Percentiles rank a stretch among this genome's conserved stretches.
Conservation (phyloP, 2,329 filamentous ascomycete species). For the Microascus cirrosus region DNA sequence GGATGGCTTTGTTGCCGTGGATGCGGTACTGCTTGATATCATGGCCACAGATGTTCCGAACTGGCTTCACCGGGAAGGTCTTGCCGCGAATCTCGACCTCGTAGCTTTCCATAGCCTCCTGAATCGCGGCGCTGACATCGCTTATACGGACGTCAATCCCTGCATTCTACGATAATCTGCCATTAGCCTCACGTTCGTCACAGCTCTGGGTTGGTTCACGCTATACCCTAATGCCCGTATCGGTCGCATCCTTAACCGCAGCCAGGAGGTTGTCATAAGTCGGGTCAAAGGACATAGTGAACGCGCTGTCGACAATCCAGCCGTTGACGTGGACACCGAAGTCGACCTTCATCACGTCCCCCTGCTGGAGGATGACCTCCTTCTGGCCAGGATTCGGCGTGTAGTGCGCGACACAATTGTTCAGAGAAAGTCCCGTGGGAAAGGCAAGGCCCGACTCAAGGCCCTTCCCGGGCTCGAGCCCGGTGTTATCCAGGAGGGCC, state of each 20-base stretch:
- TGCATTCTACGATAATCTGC: constrained; percentile 35
- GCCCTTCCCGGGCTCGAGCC: constrained; percentile 67
- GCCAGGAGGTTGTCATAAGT: constrained; percentile 63
- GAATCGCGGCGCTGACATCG: constrained; percentile 60
- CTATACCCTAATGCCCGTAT: constrained; percentile 61
- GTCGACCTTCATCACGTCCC: constrained; percentile 74
- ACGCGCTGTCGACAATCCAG: constrained; percentile 69
- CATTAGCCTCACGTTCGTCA: neutral
- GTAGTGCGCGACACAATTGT: constrained; percentile 79
- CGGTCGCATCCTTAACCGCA: constrained; percentile 65
- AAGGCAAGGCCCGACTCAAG: constrained; percentile 76
- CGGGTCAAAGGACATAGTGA: constrained; percentile 65
- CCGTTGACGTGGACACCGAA: constrained; percentile 74
- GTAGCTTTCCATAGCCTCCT: constrained; percentile 70
- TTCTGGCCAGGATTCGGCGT: constrained; percentile 82
- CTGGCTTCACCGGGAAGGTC: constrained; percentile 57
- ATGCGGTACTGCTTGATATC: constrained; percentile 67
- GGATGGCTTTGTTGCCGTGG: constrained; percentile 69
- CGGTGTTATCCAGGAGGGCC: constrained; percentile 28
- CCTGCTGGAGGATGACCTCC: constrained; percentile 50
- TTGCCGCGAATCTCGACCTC: constrained; percentile 60
- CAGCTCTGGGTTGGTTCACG: neutral
- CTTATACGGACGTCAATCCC: constrained; percentile 70
- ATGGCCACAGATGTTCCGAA: constrained; percentile 64
- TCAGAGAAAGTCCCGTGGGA: constrained; percentile 72